Conservation (phyloP, 495 filamentous ascomycete genomes). For the Neurospora terricola region DNA sequence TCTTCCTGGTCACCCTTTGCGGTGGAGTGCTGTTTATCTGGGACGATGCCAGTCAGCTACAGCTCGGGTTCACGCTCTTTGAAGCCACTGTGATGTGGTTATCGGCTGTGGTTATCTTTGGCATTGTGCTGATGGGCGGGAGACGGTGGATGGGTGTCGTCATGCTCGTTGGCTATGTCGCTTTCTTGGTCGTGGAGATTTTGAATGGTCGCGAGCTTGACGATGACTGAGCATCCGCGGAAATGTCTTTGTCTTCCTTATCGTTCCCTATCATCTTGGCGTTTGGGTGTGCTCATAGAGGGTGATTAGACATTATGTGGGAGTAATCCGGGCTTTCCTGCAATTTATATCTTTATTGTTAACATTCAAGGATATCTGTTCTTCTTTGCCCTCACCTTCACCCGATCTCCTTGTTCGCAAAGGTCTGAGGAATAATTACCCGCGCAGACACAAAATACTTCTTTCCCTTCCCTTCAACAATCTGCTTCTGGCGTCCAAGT, state of each 20-base stretch:
- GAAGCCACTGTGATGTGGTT: constrained; percentile 28
- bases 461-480: background rate
- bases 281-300: background rate
- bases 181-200: constrained; percentile 34
- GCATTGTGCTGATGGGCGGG: constrained; percentile 24
- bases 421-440: background rate
- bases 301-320: background rate
- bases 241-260: background rate
- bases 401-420: background rate
- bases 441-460: background rate
- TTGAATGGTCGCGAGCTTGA: constrained; percentile 8
- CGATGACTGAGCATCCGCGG: constrained; percentile 5
- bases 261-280: background rate
- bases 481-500: background rate
- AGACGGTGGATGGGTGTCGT: constrained; percentile 26
- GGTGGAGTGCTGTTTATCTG: constrained; percentile 32
- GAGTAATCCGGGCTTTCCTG: background rate
- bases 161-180: constrained; percentile 29
- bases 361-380: background rate
- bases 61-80: constrained; percentile 19
- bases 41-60: constrained; percentile 11
- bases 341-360: background rate
- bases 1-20: constrained; percentile 45
- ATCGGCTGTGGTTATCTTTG: constrained; percentile 20
- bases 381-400: background rate